Conservation (phyloP, 768 basidiomycete species). For the Melanogaster broomeanus region DNA sequence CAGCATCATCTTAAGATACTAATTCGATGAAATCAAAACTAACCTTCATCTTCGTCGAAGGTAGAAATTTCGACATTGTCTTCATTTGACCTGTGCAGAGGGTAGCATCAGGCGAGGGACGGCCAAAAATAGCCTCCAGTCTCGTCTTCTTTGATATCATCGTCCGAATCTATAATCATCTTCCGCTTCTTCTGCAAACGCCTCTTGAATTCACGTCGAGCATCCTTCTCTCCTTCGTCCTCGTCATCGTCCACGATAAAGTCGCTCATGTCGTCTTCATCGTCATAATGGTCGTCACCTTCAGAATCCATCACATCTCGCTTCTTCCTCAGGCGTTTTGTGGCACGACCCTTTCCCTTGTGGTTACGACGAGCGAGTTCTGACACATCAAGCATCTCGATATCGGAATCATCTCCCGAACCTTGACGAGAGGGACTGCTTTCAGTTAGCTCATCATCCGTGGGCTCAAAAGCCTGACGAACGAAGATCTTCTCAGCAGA, state of each 20-base stretch:
- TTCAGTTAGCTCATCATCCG: constrained; percentile 42
- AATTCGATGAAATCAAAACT: constrained; percentile 6
- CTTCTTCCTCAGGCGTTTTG: constrained; percentile 20
- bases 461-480: constrained; percentile 61
- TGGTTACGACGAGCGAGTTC: constrained; percentile 9
- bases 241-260: constrained; percentile 56
- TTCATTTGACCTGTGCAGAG: constrained; percentile 38
- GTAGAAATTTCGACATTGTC: constrained; percentile 56
- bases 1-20: not conserved
- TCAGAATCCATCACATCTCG: constrained; percentile 23
- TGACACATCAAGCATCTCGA: constrained; percentile 32
- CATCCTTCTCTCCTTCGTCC: constrained; percentile 56
- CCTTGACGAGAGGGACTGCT: constrained; percentile 4
- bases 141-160: constrained; percentile 42
- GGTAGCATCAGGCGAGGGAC: constrained; percentile 27
- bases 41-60: constrained; percentile 78
- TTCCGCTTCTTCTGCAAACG: constrained; percentile 38
- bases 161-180: constrained; percentile 47
- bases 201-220: constrained; percentile 39
- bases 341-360: constrained; percentile 28
- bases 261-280: constrained; percentile 47
- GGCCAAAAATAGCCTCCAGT: constrained; percentile 44
- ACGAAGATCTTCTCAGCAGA: constrained; percentile 49
- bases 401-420: constrained; percentile 32
- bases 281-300: constrained; percentile 36